phyloP scores from a whole-genome alignment of 169 alveolate species.

The Eimeria praecox region DNA sequence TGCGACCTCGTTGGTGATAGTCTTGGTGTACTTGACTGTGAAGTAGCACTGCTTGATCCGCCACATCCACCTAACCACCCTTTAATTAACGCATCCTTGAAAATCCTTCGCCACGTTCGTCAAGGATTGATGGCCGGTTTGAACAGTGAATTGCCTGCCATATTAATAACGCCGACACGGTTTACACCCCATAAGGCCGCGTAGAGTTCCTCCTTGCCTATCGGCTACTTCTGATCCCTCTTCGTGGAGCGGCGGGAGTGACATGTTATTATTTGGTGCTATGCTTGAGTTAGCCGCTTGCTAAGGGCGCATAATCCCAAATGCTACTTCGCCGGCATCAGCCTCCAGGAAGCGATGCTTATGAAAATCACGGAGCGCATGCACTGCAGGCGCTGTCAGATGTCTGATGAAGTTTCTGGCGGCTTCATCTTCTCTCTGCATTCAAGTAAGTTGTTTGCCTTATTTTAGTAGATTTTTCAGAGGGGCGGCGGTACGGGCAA shows the following conservation, averaged over 20 bases:
- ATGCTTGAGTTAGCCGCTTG: not conserved
- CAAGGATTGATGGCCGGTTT: not conserved
- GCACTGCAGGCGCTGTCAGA: not conserved
- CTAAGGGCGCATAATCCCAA: not conserved
- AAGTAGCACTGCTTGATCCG: not conserved
- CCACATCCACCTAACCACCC: not conserved
- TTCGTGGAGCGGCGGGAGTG: not conserved
- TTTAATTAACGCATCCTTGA: not conserved
- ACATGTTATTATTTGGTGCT: not conserved
- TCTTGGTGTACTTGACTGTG: not conserved
- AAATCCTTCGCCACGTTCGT: not conserved
- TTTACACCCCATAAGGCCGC: not conserved
- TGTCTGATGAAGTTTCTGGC: not conserved
- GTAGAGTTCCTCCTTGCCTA: not conserved
- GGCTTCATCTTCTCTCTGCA: not conserved
- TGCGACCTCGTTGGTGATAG: not conserved
- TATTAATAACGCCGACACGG: not conserved
- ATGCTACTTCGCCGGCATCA: not conserved
- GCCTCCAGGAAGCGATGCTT: not conserved
- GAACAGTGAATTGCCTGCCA: not conserved
- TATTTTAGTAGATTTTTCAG: not conserved
- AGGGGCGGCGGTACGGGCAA: not conserved
- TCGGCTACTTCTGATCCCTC: not conserved
- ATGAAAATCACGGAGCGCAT: not conserved
- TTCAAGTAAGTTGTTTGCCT: not conserved